Base-by-base conservation (phyloP, 2,329 filamentous ascomycete genomes). In the Colletotrichum shisoi region DNA sequence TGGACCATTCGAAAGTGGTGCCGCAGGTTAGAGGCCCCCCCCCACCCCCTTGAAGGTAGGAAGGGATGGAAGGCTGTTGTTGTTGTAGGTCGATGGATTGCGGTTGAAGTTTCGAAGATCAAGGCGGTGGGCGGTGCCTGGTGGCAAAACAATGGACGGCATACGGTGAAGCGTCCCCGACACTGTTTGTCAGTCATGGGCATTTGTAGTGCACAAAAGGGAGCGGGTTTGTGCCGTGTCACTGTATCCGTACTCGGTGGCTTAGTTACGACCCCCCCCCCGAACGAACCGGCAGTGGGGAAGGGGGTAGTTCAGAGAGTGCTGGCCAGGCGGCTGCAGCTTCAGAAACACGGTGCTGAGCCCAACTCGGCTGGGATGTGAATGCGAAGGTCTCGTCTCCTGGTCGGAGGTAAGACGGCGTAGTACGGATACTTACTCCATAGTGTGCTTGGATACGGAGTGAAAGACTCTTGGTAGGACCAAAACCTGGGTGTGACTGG, bases 121-220 rank as follows among this genome's bases (percentile, higher is more conserved):
- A 62, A 24, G 42, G 60, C 53, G 54, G 56, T 51, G 53, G 61
- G 61, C 54, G 48, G 61, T 64, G 44, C 64, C 53, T 60, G 54
- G 61, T 60, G 65, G 65, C 65, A 64, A 67, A 59, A 54, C 31
- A 56, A 56, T 40, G 56, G 49, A 65, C 48, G 62, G 57, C 63
- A 45, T 56, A 44, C 57, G 56, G 62, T 40, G 39, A 60, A 39
- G 60, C 40, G 31, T 46, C 4, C n/a, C 45, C 46, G 34, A 52
- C 58, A 37, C 52, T 52, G 52, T 27, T 45, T 19, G 27, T 46
- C 62, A 61, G 57, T 44, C 19, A 44, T 31, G 52, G 51, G 58
- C 39, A 37, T 42, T 42, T 42, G 49, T 6, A 31, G 31, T 34
- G 27, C n/a, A 24, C 24, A 4, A 54, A 40, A 40, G 48, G 19